Base-by-base conservation (phyloP, 2,329 filamentous ascomycete species). In the Aureobasidium leucospermi region DNA sequence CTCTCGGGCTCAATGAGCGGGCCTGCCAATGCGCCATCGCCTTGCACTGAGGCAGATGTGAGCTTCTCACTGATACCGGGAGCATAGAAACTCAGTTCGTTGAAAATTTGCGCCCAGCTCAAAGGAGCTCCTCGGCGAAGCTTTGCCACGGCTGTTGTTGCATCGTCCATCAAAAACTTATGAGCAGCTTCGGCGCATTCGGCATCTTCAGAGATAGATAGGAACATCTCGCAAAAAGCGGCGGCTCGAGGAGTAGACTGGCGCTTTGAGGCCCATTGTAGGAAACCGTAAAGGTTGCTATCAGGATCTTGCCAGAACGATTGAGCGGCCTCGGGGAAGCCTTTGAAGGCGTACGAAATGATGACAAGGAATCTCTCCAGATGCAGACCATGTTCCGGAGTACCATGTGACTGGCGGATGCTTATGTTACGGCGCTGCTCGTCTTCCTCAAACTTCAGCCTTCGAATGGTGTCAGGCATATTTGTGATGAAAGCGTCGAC, bases 201-300 rank as follows among this genome's bases (percentile, higher is more conserved):
- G 58, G 90, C 84, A 56, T 90, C 90, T 55, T 87, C 85, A 0
- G 94, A 90, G 49, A 99, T 86, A 1, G 92, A 88, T 68, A 91
- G 89, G 15, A 99, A 79, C 85, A 99, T 93, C 70, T 97, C 93
- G 72, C 94, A 99, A 67, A 97, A 99, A 11, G 93, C 92, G 62
- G 90, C 94, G 61, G 96, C 92, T 28, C 96, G 82, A n/a, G 94
- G 94, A 0, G 95, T 96, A 0, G 95, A 96, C 62, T 96, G 91
- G 67, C 94, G 83, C 66, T 90, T 87, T 3, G 94, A 96, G n/a
- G 92, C 89, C 94, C 94, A 99, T 64, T 96, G 89, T 70, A 99
- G 81, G 70, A 99, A 99, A 0, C 94, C 94, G 63, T 92, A 89
- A 34, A 99, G 78, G 66, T 96, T 96, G 69, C 91, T 91, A 67